Base-by-base conservation (phyloP, 2,329 filamentous ascomycete species). In the Alternaria panax region DNA sequence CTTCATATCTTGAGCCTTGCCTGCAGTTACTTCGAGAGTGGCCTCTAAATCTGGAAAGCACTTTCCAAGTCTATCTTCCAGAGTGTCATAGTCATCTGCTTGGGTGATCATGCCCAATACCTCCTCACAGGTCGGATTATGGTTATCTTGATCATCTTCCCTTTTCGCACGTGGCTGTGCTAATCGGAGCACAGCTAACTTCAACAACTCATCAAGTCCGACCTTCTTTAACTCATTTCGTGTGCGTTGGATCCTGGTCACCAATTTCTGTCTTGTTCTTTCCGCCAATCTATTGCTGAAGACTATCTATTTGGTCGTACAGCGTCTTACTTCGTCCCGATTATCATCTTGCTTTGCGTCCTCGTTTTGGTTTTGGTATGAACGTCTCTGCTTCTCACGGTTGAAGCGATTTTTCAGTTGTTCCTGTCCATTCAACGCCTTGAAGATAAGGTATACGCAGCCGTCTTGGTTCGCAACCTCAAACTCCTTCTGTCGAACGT, bases 381-480 rank as follows among this genome's bases (percentile, higher is more conserved):
- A 30, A 20, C 36, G 43, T 20, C 25, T 40, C 24, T 54, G 41
- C 25, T 51, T 38, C 11, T 57, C 43, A 34, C 54, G 61, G 8
- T 38, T 27, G 27, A 51, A 53, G 11, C 53, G 52, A 9, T 57
- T 47, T 5, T 53, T 38, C 30, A 63, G 41, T 5, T 52, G 22
- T 20, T 58, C 28, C n/a, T 60, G 57, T 7, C 46, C 40, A 14
- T 46, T 56, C 32, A 73, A 14, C 5, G 58, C 62, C 40, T 58
- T 53, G n/a, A 65, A 58, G 1, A 65, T 57, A 8, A 53, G 48
- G n/a, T 62, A 48, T 28, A 61, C 66, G 11, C 69, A 16, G 5
- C 69, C 60, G 8, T 67, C 46, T 18, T 69, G 61, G 30, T 11
- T 24, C 7, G 27, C 38, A 16, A 72, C 34, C 20, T 68, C 65